These are phyloP conservation scores for Hymenoscyphus scutula DNA, from an alignment of 2,329 filamentous ascomycete species.

Conservation along the genomic window DNA sequence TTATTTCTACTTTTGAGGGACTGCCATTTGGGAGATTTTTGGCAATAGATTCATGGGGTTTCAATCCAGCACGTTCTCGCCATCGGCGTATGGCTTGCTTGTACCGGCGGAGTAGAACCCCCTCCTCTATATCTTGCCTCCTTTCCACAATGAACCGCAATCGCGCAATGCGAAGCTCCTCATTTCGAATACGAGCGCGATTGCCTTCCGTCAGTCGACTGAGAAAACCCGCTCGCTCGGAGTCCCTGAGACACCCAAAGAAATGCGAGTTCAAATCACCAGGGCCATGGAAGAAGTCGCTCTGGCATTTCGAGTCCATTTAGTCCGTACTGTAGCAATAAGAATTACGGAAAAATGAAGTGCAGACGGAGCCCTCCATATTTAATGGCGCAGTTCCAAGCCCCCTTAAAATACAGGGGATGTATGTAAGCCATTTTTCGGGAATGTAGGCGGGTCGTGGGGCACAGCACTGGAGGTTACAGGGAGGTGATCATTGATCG, in stretches of 20 bases:
- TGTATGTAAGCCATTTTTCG: background rate
- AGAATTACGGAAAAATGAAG: background rate
- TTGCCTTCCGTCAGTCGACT: conserved; percentile 4
- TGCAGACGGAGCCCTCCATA: background rate
- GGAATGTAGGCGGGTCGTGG: background rate
- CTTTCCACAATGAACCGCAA: conserved; percentile 11
- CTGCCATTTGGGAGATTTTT: background rate
- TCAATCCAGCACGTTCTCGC: background rate
- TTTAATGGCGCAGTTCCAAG: background rate
- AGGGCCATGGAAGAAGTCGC: background rate
- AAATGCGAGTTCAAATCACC: conserved; percentile 16
- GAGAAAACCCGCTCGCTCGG: conserved; percentile 11
- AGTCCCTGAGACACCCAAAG: conserved; percentile 15
- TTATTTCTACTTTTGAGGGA: background rate
- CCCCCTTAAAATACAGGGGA: background rate
- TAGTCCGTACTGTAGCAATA: background rate
- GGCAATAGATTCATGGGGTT: background rate
- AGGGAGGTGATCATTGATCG: background rate
- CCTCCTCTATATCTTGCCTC: conserved; percentile 1
- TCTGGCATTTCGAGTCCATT: conserved; percentile 4
- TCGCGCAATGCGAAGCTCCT: conserved; percentile 10
- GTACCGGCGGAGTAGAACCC: background rate
- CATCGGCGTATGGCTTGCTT: conserved; percentile 3
- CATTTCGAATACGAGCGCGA: conserved; percentile 11
- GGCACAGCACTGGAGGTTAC: background rate